Base-by-base conservation (phyloP, 2,329 filamentous ascomycete genomes). In the Coleophoma crateriformis region DNA sequence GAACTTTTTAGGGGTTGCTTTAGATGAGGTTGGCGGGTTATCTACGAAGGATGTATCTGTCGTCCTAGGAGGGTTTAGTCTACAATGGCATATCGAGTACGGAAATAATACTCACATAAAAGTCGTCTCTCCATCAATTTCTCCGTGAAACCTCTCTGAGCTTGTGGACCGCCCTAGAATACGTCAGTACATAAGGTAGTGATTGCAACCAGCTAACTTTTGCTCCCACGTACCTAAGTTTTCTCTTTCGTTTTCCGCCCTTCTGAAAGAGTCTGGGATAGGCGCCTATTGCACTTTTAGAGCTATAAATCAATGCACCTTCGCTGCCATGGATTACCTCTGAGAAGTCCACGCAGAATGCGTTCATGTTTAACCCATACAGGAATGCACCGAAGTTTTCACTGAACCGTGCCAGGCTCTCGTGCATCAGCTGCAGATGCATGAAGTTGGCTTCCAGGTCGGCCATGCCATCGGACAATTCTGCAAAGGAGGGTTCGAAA, bases 311-410 rank as follows among this genome's bases (percentile, higher is more conserved):
- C 8, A 27, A 27, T 27, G 27, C 27, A 10, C 27, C 44, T 20
- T 33, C 39, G n/a, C 4, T 13, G 10, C 11, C 13, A 4, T 34
- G 19, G 11, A 4, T 11, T n/a, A 49, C 90, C 81, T 99, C 94
- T 0, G 90, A 88, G 57, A 96, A 99, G 67, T 99, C 94, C 33
- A 97, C 91, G 67, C 92, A 97, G 67, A 97, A 99, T 1, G 94
- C 94, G 68, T 96, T 97, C 91, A 99, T 96, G 65, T 97, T 97
- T 66, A 99, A 69, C 2, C 94, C 94, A 62, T 97, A 99, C 42
- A 99, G 71, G 62, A 99, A 97, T 59, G 87, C 90, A 1, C 90
- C 90, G 68, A 99, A 99, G 64, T 88, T 95, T 75, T 99, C 94
- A 68, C 86, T 92, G 69, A 99, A 99, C 22, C 94, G 82, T 20